Evolutionary conservation across 1,139 yeast species (phyloP).

Genomic region (Protomyces macrosporus): DNA sequence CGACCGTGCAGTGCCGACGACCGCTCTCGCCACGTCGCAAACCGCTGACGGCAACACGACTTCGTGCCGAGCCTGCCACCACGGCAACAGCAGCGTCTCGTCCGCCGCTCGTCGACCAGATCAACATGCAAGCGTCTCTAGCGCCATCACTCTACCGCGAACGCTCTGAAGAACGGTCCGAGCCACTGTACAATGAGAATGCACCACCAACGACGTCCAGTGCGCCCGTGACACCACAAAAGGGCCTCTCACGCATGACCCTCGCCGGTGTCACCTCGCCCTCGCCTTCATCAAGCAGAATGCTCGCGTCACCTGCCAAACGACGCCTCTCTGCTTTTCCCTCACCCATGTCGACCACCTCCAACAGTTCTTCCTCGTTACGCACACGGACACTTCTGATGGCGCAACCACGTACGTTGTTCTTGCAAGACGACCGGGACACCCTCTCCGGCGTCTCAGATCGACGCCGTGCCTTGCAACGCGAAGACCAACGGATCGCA

Average conservation of each 20-base stretch:
- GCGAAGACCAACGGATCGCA: slow-evolving; percentile 15
- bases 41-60: not conserved
- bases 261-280: not conserved
- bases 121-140: slow-evolving; percentile 8
- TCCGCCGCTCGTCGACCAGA: not conserved
- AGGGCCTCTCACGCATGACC: not conserved
- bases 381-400: slow-evolving; percentile 15
- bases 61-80: not conserved
- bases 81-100: slow-evolving; percentile 6
- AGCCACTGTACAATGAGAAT: slow-evolving; percentile 1
- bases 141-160: not conserved
- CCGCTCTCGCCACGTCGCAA: slow-evolving; percentile 14
- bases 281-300: not conserved
- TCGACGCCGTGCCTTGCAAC: not conserved
- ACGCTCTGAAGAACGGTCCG: too few species aligned
- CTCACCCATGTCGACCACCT: not conserved
- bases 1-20: slow-evolving; percentile 6
- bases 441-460: not conserved
- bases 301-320: not conserved
- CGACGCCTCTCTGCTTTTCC: slow-evolving; percentile 2
- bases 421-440: not conserved
- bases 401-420: not conserved
- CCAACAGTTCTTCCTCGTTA: not conserved
- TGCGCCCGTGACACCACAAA: not conserved
- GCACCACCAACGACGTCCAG: slow-evolving; percentile 1